These are phyloP conservation scores for Myriosclerotinia duriaeana DNA, from an alignment of 2,329 filamentous ascomycete genomes.

Conservation along the genomic window DNA sequence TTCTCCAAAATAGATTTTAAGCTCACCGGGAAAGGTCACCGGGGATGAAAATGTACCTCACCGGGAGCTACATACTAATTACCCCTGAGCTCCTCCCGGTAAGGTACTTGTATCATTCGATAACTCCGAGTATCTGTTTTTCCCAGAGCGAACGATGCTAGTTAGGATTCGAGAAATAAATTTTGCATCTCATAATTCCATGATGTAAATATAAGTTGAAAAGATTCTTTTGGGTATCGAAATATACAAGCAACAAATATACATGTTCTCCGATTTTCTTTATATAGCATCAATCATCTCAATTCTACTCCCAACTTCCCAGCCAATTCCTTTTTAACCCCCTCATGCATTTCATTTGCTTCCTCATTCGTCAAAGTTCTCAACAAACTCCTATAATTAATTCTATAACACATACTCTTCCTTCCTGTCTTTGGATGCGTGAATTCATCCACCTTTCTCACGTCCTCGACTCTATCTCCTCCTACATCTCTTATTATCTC, in stretches of 20 bases:
- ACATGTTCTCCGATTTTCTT: not conserved
- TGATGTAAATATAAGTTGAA: not conserved
- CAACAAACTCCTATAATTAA: constrained; percentile 92
- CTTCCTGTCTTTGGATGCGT: constrained; percentile 80
- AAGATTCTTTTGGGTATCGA: constrained; percentile 10
- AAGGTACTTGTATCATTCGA: not conserved
- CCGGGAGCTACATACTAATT: too few species aligned
- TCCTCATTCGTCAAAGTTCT: constrained; percentile 83
- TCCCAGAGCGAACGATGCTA: not conserved
- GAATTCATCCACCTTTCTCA: constrained; percentile 81
- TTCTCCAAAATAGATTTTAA: too few species aligned
- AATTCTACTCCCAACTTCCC: constrained; percentile 76
- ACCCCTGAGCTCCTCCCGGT: too few species aligned
- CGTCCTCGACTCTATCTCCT: constrained; percentile 85
- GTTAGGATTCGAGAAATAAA: not conserved
- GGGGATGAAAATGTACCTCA: too few species aligned
- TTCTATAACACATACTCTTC: constrained; percentile 84
- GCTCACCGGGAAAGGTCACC: too few species aligned
- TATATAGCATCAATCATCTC: constrained; percentile 49
- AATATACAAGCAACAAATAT: not conserved
- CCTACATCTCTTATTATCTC: constrained; percentile 83
- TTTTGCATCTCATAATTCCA: not conserved
- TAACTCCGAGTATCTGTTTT: too few species aligned
- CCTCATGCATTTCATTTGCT: constrained; percentile 71
- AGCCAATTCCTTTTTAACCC: constrained; percentile 64